Conservation (phyloP, 176 grass and related monocot genomes). For the Paspalum notatum region DNA sequence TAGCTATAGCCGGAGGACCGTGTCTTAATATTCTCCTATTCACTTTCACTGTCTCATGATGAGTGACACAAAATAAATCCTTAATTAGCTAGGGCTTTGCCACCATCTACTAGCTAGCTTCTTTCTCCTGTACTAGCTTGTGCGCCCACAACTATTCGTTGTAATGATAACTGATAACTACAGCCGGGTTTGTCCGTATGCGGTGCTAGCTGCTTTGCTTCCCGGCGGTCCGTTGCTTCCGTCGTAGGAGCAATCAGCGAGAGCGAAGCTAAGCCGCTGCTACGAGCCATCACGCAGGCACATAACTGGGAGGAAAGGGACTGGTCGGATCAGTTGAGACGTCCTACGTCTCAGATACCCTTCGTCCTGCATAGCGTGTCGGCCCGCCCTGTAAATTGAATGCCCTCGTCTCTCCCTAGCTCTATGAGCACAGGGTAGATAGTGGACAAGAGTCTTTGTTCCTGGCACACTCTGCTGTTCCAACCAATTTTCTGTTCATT, state of each 20-base stretch:
- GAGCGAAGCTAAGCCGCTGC: neutral
- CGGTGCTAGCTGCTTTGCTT: slow-evolving; percentile 3
- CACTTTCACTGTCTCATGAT: slow-evolving; percentile 7
- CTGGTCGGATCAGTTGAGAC: slow-evolving; percentile 40
- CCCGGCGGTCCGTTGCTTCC: neutral
- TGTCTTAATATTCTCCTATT: neutral
- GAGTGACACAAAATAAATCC: neutral
- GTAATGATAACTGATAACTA: neutral
- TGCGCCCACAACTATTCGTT: neutral
- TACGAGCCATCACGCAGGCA: neutral
- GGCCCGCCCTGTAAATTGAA: neutral
- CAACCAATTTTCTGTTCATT: too few relatives aligned
- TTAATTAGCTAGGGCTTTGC: too few relatives aligned
- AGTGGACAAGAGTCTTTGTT: too few relatives aligned
- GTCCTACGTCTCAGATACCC: slow-evolving; percentile 44
- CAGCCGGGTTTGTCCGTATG: neutral
- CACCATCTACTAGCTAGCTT: neutral
- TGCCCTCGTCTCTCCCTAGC: neutral
- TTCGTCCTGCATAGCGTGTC: slow-evolving; percentile 15
- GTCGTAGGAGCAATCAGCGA: slow-evolving; percentile 37
- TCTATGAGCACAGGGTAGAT: too few relatives aligned
- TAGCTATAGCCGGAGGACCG: slow-evolving; percentile 9
- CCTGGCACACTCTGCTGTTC: too few relatives aligned
- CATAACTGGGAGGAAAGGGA: slow-evolving; percentile 32
- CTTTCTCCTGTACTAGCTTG: neutral